A percentile compares a stretch with the other conserved stretches of the same genome.
These are phyloP conservation scores for Malus hybrid DNA, from an alignment of 331 rosid genomes.

Conservation along the genomic window DNA sequence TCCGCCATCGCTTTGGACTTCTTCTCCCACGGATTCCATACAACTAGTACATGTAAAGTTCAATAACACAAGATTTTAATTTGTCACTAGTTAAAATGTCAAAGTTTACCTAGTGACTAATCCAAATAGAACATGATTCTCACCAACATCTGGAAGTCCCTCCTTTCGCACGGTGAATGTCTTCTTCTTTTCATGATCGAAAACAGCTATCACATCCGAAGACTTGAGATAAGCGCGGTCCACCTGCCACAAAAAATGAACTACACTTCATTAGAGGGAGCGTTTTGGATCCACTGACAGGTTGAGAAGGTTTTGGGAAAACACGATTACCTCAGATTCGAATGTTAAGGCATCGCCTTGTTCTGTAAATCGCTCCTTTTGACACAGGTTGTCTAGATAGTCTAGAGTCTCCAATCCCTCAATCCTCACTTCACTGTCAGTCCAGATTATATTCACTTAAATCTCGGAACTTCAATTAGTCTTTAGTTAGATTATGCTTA, in stretches of 20 bases:
- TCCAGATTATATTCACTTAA: conserved; percentile 5
- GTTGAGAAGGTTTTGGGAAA: neutral
- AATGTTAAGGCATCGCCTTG: conserved; percentile 89
- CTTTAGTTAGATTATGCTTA: neutral
- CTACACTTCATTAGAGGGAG: neutral
- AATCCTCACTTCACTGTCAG: conserved; percentile 79
- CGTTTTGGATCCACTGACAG: neutral
- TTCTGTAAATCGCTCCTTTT: conserved; percentile 79
- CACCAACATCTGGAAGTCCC: conserved; percentile 83
- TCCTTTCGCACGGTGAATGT: conserved; percentile 54
- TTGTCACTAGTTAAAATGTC: too few species aligned
- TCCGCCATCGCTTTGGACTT: conserved; percentile 53
- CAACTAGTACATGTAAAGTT: conserved; percentile 35
- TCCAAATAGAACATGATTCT: neutral
- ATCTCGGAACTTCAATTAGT: neutral
- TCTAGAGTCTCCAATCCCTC: conserved; percentile 93
- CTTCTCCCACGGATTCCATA: conserved; percentile 98
- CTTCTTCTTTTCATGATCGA: conserved; percentile 71
- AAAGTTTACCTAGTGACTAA: too few species aligned
- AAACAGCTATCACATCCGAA: conserved; percentile 39
- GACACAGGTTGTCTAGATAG: conserved; percentile 61
- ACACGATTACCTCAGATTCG: conserved; percentile 69
- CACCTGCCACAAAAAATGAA: conserved; percentile 32
- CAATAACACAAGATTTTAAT: neutral
- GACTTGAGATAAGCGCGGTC: conserved; percentile 75